Evolutionary conservation across 331 rosid species (phyloP).

Genomic region (Cydonia oblonga): DNA sequence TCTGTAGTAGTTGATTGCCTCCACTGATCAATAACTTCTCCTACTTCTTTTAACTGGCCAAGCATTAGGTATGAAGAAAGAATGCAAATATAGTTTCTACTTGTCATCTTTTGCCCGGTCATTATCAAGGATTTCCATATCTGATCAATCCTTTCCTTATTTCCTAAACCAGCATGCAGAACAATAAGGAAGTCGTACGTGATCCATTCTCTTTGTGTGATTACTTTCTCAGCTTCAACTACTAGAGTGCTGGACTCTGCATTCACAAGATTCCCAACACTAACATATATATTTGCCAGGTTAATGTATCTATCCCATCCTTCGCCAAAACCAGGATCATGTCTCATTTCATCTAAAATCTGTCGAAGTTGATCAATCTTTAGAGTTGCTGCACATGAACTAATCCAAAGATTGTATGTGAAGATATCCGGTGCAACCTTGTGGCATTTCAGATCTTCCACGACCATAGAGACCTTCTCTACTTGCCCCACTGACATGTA

Average conservation of each 20-base stretch:
- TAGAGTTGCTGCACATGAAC: conserved; percentile 69
- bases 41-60: conserved; percentile 53
- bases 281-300: conserved; percentile 52
- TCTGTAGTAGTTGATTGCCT: conserved; percentile 49
- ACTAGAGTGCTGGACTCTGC: conserved; percentile 31
- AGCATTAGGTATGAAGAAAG: conserved; percentile 76
- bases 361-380: conserved; percentile 47
- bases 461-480: conserved; percentile 56
- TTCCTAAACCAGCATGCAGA: conserved; percentile 65
- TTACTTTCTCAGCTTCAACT: conserved; percentile 61
- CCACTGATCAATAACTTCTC: conserved; percentile 78
- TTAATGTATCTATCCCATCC: conserved; percentile 60
- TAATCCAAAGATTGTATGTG: conserved; percentile 85
- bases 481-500: conserved; percentile 81
- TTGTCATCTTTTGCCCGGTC: conserved; percentile 71
- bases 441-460: conserved; percentile 59
- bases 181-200: conserved; percentile 78
- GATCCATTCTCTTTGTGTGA: conserved; percentile 72
- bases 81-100: conserved; percentile 59
- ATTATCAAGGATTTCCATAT: conserved; percentile 75
- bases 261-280: conserved; percentile 37
- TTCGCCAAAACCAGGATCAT: conserved; percentile 38
- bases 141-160: conserved; percentile 60
- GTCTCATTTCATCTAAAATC: conserved; percentile 67
- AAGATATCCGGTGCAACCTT: conserved; percentile 66